Evolutionary conservation across 2,329 filamentous ascomycete species (phyloP).

Genomic region (Epichloe hybrida): DNA sequence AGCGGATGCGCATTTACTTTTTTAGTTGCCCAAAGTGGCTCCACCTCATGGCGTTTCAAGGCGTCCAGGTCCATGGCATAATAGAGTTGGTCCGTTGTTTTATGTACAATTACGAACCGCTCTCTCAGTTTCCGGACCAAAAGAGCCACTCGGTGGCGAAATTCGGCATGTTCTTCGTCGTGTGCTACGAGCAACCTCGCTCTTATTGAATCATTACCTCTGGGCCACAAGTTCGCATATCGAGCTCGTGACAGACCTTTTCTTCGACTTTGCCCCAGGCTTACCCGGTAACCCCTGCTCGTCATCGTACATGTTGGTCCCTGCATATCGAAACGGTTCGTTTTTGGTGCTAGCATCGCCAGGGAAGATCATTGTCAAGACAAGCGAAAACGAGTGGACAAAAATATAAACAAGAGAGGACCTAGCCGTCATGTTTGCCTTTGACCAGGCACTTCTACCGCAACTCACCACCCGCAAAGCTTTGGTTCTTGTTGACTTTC

Average conservation of each 20-base stretch:
- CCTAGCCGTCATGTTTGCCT: slow-evolving; percentile 34
- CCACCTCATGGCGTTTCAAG: neutral
- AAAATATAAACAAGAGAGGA: neutral
- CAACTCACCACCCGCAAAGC: slow-evolving; percentile 50
- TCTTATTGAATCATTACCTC: neutral
- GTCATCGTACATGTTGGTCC: neutral
- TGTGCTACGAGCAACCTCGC: neutral
- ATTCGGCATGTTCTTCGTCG: neutral
- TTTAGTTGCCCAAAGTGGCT: no score
- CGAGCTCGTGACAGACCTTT: neutral
- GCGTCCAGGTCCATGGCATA: neutral
- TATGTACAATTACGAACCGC: neutral
- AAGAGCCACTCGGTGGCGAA: neutral
- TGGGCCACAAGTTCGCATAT: neutral
- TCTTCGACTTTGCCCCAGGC: neutral
- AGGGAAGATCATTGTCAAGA: neutral
- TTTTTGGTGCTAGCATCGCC: neutral
- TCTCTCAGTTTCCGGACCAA: neutral
- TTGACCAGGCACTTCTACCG: slow-evolving; percentile 42
- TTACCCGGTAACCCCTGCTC: neutral
- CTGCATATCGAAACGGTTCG: neutral
- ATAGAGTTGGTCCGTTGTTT: neutral
- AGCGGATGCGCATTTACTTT: no score
- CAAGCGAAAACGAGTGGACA: neutral
- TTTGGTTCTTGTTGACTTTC: slow-evolving; percentile 72